These are phyloP conservation scores for Hemisphaericaspora lyxosophila DNA, from an alignment of 1,139 yeast species.

Conservation along the genomic window DNA sequence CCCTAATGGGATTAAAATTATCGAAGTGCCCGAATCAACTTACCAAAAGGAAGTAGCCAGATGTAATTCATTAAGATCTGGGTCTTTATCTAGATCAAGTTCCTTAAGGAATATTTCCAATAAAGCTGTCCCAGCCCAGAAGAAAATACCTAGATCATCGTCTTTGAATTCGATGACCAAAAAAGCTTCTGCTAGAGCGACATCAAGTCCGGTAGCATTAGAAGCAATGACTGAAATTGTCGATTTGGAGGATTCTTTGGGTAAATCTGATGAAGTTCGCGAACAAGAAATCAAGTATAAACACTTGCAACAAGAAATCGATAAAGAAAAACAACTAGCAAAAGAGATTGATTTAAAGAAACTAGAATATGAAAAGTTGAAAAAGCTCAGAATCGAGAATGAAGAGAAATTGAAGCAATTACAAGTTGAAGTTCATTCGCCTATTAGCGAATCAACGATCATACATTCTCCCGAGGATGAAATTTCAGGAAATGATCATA, in stretches of 20 bases:
- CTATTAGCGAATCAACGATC: conserved; percentile 7
- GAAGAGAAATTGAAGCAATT: conserved; percentile 21
- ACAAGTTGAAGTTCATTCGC: conserved; percentile 8
- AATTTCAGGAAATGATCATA: no score
- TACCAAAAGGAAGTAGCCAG: conserved; percentile 41
- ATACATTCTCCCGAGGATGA: conserved; percentile 4
- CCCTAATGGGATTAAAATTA: conserved; percentile 47
- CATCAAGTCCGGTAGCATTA: conserved; percentile 6
- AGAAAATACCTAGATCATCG: conserved; percentile 19
- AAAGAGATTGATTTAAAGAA: conserved; percentile 31
- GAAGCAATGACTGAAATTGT: conserved; percentile 18
- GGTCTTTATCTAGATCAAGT: conserved; percentile 20
- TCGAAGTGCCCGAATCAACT: conserved; percentile 46
- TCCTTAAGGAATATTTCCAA: conserved; percentile 20
- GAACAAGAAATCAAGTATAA: conserved; percentile 15
- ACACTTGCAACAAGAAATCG: conserved; percentile 27
- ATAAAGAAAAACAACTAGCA: conserved; percentile 32
- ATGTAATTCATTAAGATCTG: conserved; percentile 41
- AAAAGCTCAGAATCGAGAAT: conserved; percentile 16
- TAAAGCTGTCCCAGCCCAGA: conserved; percentile 13
- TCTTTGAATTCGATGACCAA: conserved; percentile 13
- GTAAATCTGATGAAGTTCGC: conserved; percentile 12
- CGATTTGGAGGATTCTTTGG: conserved; percentile 16
- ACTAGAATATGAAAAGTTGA: conserved; percentile 32
- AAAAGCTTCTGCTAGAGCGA: background rate